Conservation (phyloP, 2,329 filamentous ascomycete species). For the Ascochyta fabae region DNA sequence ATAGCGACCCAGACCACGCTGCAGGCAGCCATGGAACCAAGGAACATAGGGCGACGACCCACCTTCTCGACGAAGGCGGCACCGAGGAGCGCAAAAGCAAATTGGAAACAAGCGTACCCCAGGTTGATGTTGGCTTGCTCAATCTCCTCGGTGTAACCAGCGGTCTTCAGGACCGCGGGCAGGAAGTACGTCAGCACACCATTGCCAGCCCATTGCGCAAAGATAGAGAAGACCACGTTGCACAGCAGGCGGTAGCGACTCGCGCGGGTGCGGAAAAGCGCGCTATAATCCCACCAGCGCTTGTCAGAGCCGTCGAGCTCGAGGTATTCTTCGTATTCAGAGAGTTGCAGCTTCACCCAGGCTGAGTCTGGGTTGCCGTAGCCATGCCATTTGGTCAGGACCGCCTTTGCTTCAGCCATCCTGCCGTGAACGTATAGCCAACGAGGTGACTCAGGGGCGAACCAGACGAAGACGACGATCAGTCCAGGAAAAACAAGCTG, state of each 20-base stretch:
- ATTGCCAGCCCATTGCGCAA: conserved; percentile 51
- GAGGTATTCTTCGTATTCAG: conserved; percentile 46
- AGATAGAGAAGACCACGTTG: conserved; percentile 50
- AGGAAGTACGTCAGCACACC: conserved; percentile 46
- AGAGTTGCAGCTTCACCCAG: conserved; percentile 45
- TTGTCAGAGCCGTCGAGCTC: conserved; percentile 35
- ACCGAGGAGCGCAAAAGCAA: conserved; percentile 43
- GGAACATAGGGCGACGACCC: conserved; percentile 42
- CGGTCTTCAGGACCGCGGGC: conserved; percentile 42
- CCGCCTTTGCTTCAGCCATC: conserved; percentile 61
- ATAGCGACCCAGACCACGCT: conserved; percentile 38
- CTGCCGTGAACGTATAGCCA: conserved; percentile 59
- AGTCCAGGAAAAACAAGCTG: conserved; percentile 44
- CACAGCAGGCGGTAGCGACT: conserved; percentile 45
- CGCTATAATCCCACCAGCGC: conserved; percentile 45
- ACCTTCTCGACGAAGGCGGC: conserved; percentile 44
- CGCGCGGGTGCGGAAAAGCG: conserved; percentile 35
- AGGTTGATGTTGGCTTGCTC: conserved; percentile 49
- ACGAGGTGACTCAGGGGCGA: conserved; percentile 66
- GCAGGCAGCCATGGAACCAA: conserved; percentile 20
- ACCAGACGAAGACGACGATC: conserved; percentile 56
- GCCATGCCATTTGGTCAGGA: conserved; percentile 66
- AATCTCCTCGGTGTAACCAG: conserved; percentile 42
- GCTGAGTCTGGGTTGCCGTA: conserved; percentile 50
- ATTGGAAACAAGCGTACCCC: conserved; percentile 43